These are phyloP conservation scores for Alternaria brassicicola DNA, from an alignment of 2,329 filamentous ascomycete genomes.

Conservation along the genomic window DNA sequence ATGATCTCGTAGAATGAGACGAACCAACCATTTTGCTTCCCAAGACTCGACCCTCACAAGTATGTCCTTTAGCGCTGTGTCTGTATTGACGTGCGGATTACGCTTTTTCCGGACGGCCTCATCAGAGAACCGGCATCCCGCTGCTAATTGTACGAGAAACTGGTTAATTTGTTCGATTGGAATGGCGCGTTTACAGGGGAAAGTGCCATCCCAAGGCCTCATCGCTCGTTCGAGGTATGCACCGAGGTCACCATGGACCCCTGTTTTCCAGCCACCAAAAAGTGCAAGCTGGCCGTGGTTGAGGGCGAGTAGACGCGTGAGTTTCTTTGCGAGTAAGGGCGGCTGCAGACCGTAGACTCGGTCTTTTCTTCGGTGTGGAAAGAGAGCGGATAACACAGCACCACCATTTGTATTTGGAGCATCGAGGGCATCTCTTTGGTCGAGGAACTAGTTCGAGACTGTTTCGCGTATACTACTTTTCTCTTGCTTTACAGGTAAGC, in stretches of 20 bases:
- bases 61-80: slow-evolving; percentile 36
- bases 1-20: slow-evolving; percentile 78
- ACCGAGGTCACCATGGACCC: slow-evolving; percentile 70
- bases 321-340: slow-evolving; percentile 66
- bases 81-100: slow-evolving; percentile 25
- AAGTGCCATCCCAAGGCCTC: slow-evolving; percentile 59
- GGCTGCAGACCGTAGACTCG: slow-evolving; percentile 76
- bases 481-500: slow-evolving; percentile 41
- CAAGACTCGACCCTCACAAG: slow-evolving; percentile 59
- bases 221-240: slow-evolving; percentile 72
- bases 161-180: slow-evolving; percentile 76
- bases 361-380: slow-evolving; percentile 78
- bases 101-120: slow-evolving; percentile 50
- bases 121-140: slow-evolving; percentile 73
- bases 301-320: slow-evolving; percentile 70
- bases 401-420: slow-evolving; percentile 62
- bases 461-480: slow-evolving; percentile 41
- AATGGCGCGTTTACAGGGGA: slow-evolving; percentile 42
- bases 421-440: slow-evolving; percentile 65
- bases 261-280: slow-evolving; percentile 66
- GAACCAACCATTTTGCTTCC: slow-evolving; percentile 89
- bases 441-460: slow-evolving; percentile 71
- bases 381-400: slow-evolving; percentile 74
- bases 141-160: slow-evolving; percentile 69
- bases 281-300: slow-evolving; percentile 65